Evolutionary conservation across 495 filamentous ascomycete genomes (phyloP), one percentile per base, ranked within the genome.

Genomic region (Talaromyces ruber): DNA sequence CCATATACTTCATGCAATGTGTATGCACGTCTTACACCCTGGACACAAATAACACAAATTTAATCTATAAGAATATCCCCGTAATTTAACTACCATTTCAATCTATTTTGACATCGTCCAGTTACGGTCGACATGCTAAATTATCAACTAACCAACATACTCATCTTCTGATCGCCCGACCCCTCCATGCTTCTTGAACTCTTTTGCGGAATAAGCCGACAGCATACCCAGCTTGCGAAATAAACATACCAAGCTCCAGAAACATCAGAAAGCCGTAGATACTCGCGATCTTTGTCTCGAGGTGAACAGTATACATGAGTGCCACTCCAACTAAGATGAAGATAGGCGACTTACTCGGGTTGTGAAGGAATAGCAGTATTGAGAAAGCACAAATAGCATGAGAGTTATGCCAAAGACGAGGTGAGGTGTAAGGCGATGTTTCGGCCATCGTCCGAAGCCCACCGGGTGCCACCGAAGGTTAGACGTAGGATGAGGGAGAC

Each of bases 211-310:
- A 29, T n/a, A 2, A 57, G 25, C 11, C 77, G 24, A 88, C 79
- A 0, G 79, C 72, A 67, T 79, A 85, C 5, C 70, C 73, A 2
- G 79, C 73, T 67, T 86, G 82, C 6, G 75, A 67, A 4, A 72
- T 61, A 9, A 84, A 84, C 14, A 62, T 65, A 1, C 86, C 86
- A 37, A 85, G 57, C 11, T 76, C 84, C 14, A 83, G 64, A 11
- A 88, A 58, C 4, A 83, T 68, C 11, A 66, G 71, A 60, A 79
- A 80, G 34, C 84, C 85, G 68, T 87, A 87, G 21, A 87, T 76
- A 9, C 62, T 62, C 5, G 67, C 70, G 1, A 67, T 65, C 14
- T 67, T 52, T 2, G 79, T 77, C 22, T 68, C 55, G 11, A 66
- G 56, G 18, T 75, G 63, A 58, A 83, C 71, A 25, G 67, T 79